Percentiles rank a stretch among this genome's conserved stretches.
Evolutionary conservation across 2,329 filamentous ascomycete genomes (phyloP).

Genomic region (Arthrobotrys entomopaga): DNA sequence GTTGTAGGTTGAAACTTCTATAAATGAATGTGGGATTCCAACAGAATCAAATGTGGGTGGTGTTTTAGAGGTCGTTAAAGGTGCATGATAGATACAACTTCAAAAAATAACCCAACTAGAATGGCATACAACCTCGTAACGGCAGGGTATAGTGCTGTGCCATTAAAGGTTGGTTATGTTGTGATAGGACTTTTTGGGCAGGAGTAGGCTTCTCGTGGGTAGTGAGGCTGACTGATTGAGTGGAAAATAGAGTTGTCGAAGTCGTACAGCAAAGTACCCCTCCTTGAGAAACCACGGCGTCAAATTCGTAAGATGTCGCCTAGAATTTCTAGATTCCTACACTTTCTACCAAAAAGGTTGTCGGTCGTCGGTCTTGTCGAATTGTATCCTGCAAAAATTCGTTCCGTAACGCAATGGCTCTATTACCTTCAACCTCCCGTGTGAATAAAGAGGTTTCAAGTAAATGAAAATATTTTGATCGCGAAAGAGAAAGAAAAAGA

Average conservation of each 20-base stretch:
- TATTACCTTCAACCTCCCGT: constrained; percentile 29
- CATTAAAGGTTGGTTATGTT: constrained; percentile 16
- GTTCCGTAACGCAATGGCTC: constrained; percentile 35
- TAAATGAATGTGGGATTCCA: constrained; percentile 53
- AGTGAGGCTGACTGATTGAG: constrained; percentile 17
- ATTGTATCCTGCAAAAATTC: constrained; percentile 38
- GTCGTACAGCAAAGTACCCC: constrained; percentile 53
- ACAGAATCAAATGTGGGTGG: constrained; percentile 43
- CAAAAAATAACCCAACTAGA: constrained; percentile 18
- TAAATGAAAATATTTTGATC: constrained; percentile 15
- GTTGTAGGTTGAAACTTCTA: constrained; percentile 31
- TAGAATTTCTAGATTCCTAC: constrained; percentile 6
- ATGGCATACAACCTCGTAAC: constrained; percentile 29
- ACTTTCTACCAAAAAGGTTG: constrained; percentile 14
- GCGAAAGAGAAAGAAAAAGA: constrained; percentile 24
- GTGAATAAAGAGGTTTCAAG: constrained; percentile 23
- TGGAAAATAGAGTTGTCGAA: constrained; percentile 38
- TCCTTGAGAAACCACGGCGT: constrained; percentile 21
- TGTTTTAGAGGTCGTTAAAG: constrained; percentile 40
- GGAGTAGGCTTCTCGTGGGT: constrained; percentile 10
- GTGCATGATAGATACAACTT: constrained; percentile 44
- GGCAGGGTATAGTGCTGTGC: constrained; percentile 31
- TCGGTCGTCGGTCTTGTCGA: constrained; percentile 23
- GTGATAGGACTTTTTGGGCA: constrained; percentile 13
- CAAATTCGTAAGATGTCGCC: constrained; percentile 21